Percentiles rank a stretch among this genome's conserved stretches.
Conservation (phyloP, 2,329 filamentous ascomycete genomes). For the Hymenoscyphus albidus region DNA sequence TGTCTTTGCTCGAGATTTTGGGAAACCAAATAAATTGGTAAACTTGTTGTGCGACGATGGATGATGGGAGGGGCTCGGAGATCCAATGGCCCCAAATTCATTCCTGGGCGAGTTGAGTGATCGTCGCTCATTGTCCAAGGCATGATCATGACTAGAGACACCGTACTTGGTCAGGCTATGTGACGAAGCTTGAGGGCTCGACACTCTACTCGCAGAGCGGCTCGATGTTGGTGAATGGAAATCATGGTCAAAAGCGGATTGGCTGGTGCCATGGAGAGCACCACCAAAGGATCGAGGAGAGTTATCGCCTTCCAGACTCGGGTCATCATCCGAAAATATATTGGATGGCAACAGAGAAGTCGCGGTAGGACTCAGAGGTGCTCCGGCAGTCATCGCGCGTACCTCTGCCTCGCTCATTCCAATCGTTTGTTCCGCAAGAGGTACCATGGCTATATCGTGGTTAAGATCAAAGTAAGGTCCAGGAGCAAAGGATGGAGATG, state of each 20-base stretch:
- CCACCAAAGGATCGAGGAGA: conserved; percentile 26
- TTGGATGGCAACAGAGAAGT: conserved; percentile 69
- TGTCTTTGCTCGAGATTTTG: conserved; percentile 59
- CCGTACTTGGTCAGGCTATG: conserved; percentile 54
- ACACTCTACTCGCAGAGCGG: conserved; percentile 53
- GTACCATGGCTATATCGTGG: conserved; percentile 32
- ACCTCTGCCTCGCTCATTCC: conserved; percentile 59
- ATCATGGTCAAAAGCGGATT: conserved; percentile 40
- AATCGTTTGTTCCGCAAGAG: conserved; percentile 35
- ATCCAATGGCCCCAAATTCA: conserved; percentile 32
- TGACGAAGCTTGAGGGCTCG: conserved; percentile 59
- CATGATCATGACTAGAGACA: conserved; percentile 26
- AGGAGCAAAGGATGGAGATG: conserved; percentile 48
- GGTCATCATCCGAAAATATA: conserved; percentile 58
- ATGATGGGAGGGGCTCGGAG: conserved; percentile 37
- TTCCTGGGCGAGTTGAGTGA: conserved; percentile 30
- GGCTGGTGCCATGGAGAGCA: conserved; percentile 36
- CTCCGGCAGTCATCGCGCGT: conserved; percentile 57
- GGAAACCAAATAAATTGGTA: conserved; percentile 55
- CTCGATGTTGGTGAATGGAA: conserved; percentile 58
- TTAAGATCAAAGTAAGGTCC: conserved; percentile 43
- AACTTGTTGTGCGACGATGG: conserved; percentile 37
- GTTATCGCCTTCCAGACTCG: conserved; percentile 37
- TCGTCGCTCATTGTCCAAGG: conserved; percentile 26
- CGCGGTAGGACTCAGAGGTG: conserved; percentile 73